Evolutionary conservation across 441 rosid species (phyloP).

Genomic region (Adansonia gregorii): DNA sequence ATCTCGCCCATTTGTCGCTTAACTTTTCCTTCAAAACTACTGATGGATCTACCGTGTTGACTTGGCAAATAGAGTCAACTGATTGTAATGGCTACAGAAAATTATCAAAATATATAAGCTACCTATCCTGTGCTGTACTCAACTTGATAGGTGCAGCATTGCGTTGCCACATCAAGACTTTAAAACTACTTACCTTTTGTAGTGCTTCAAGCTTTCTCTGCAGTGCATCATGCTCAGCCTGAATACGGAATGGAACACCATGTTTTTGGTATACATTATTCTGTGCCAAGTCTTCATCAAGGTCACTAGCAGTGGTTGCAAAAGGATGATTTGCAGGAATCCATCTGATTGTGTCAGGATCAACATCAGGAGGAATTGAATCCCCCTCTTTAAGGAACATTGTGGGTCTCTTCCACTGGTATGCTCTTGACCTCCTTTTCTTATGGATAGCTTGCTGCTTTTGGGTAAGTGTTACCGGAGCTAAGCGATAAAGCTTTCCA

Average conservation of each 20-base stretch:
- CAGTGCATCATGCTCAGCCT: slow-evolving; percentile 92
- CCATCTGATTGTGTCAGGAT: slow-evolving; percentile 91
- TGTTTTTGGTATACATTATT: slow-evolving; percentile 89
- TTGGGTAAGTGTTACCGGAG: slow-evolving; percentile 82
- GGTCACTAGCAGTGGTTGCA: slow-evolving; percentile 82
- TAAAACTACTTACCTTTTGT: slow-evolving; percentile 55
- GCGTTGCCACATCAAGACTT: background rate
- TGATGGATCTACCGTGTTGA: slow-evolving; percentile 7
- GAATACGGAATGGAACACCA: slow-evolving; percentile 89
- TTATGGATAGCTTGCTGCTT: slow-evolving; percentile 79
- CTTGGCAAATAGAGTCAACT: background rate
- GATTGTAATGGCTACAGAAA: background rate
- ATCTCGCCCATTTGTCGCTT: background rate
- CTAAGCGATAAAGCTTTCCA: slow-evolving; percentile 80
- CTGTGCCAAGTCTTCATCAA: slow-evolving; percentile 92
- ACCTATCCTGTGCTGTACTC: background rate
- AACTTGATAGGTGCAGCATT: background rate
- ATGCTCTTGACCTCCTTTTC: slow-evolving; percentile 92
- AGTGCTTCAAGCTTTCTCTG: slow-evolving; percentile 85
- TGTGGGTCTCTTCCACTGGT: slow-evolving; percentile 93
- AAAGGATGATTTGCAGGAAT: slow-evolving; percentile 98
- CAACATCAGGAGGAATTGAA: slow-evolving; percentile 80
- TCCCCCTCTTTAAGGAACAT: slow-evolving; percentile 92
- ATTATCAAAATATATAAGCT: slow-evolving; percentile 1
- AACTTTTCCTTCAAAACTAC: background rate